Base-by-base conservation (phyloP, 306 rosid species). In the Pueraria montana region DNA sequence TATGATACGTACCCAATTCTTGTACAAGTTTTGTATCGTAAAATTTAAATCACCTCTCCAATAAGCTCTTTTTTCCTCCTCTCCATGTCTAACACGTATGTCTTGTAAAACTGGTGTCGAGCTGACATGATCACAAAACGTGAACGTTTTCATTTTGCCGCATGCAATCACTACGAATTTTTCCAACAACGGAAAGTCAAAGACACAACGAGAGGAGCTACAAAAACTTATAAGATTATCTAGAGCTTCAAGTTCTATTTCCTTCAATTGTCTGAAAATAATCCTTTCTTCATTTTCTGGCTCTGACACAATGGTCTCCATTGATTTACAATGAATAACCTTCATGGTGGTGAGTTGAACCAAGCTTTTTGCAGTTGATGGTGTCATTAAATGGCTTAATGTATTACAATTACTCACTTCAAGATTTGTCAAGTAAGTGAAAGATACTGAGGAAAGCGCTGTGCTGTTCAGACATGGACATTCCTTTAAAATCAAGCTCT, bases 291-390 rank as follows among this genome's bases (percentile, higher is more conserved):
- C 11, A 1, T 16, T 5, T 24, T 8, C 68, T 7, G 2, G 1
- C 18, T 26, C 0, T 8, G 69, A 36, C 7, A 82, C 49, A 74
- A 82, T 82, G 65, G 66, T 24, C 48, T 21, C 3, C 17, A 82
- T 24, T 3, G 23, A 55, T 6, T 11, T n/a, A 5, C 24, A 18
- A 0, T 17, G n/a, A 21, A 63, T 36, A n/a, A n/a, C n/a, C n/a
- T n/a, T n/a, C n/a, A n/a, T n/a, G n/a, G n/a, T n/a, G n/a, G n/a
- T n/a, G n/a, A n/a, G n/a, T n/a, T n/a, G n/a, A n/a, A n/a, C n/a
- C n/a, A n/a, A n/a, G n/a, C n/a, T n/a, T n/a, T n/a, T 77, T 6
- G 86, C 82, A 9, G 73, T 77, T 2, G 73, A 68, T 13, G 61
- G 46, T 16, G 43, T 6, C 65, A 83, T 68, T 42, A 83, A 46